Conservation (phyloP, 1,139 yeast species). For the Candida tunisiensis region DNA sequence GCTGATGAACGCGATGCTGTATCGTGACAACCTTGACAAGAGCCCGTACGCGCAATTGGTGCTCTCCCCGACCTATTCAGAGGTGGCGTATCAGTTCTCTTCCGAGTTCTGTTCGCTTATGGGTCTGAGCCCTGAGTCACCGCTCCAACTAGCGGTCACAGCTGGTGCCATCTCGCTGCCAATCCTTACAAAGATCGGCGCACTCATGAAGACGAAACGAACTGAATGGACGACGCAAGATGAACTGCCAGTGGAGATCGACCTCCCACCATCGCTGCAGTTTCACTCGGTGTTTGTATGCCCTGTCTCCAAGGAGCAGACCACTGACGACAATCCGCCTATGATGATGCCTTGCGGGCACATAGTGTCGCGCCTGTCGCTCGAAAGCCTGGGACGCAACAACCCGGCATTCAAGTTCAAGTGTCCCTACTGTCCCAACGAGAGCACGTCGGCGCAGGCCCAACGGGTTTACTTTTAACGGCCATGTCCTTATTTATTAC, state of each 20-base stretch:
- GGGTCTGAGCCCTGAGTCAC: constrained; percentile 53
- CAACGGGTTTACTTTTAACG: constrained; percentile 12
- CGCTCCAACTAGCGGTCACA: constrained; percentile 45
- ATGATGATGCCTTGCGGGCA: constrained; percentile 50
- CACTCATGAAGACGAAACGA: constrained; percentile 27
- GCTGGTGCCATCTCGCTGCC: constrained; percentile 66
- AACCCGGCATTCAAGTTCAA: constrained; percentile 27
- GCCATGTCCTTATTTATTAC: constrained; percentile 1
- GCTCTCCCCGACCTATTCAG: constrained; percentile 20
- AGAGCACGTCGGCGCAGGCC: constrained; percentile 14
- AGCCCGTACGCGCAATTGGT: constrained; percentile 25
- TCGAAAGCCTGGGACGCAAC: constrained; percentile 23
- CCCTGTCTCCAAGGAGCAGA: constrained; percentile 80
- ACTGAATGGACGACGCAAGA: constrained; percentile 40
- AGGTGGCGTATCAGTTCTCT: constrained; percentile 36
- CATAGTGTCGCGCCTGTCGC: constrained; percentile 35
- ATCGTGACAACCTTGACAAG: constrained; percentile 11
- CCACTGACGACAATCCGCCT: constrained; percentile 42
- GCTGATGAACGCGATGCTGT: constrained; percentile 33
- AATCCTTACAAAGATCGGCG: constrained; percentile 47
- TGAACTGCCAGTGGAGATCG: constrained; percentile 45
- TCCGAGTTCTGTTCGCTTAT: constrained; percentile 50
- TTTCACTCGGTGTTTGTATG: constrained; percentile 84
- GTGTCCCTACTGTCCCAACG: constrained; percentile 51
- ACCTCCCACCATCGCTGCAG: constrained; percentile 31